Evolutionary conservation across 2,329 filamentous ascomycete genomes (phyloP).

Genomic region (Ceratocystis smalleyi): DNA sequence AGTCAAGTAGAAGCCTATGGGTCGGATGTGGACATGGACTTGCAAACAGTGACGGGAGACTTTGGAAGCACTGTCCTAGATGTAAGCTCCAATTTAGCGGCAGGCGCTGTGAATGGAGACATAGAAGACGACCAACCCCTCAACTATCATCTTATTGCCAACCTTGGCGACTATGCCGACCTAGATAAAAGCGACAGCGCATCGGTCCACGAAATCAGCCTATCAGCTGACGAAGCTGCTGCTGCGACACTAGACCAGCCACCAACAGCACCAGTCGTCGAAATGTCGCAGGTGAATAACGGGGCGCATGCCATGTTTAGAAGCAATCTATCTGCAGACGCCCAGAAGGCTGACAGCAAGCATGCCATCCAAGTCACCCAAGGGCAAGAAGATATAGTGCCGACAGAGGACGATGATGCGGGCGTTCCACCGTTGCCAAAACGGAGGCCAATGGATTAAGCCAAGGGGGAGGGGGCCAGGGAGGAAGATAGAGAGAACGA

Average conservation of each 20-base stretch:
- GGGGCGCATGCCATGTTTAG: background rate
- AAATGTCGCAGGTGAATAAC: conserved; percentile 7
- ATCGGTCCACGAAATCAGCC: background rate
- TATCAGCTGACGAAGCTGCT: background rate
- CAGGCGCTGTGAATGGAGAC: too few relatives aligned
- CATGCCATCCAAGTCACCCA: background rate
- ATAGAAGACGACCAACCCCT: background rate
- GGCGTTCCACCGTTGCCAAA: conserved; percentile 11
- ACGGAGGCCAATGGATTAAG: background rate
- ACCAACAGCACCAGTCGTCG: background rate
- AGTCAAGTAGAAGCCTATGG: conserved; percentile 14
- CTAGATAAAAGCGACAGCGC: background rate
- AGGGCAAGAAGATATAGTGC: background rate
- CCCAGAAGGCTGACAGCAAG: background rate
- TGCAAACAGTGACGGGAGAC: background rate
- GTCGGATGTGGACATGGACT: background rate
- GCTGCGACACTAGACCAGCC: background rate
- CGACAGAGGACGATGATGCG: background rate
- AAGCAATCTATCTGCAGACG: background rate
- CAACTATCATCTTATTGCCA: background rate
- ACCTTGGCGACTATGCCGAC: background rate
- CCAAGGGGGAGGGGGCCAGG: background rate
- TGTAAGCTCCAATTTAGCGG: too few relatives aligned
- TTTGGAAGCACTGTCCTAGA: too few relatives aligned
- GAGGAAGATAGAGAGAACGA: background rate